A percentile compares a stretch with the other conserved stretches of the same genome.
Evolutionary conservation across 371 early-diverging fungal genomes (phyloP).

Genomic region (Synchytrium microbalum): DNA sequence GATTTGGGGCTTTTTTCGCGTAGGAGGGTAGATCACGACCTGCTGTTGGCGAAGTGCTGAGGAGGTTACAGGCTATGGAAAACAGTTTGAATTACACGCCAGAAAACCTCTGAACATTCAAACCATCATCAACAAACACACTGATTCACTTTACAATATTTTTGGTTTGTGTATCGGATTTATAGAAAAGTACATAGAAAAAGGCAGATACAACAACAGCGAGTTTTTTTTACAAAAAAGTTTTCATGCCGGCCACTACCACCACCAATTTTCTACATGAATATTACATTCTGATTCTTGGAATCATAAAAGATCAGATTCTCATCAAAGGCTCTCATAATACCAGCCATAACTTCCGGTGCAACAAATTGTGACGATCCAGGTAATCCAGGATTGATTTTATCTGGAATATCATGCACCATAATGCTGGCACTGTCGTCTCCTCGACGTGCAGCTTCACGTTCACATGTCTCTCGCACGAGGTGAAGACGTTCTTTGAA

Average conservation of each 20-base stretch:
- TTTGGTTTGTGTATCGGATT: neutral
- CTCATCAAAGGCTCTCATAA: slow-evolving; percentile 22
- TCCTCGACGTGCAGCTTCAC: slow-evolving; percentile 2
- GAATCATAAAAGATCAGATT: slow-evolving; percentile 29
- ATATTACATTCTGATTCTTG: slow-evolving; percentile 26
- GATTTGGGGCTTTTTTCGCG: too few relatives aligned
- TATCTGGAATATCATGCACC: slow-evolving; percentile 23
- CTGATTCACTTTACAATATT: neutral
- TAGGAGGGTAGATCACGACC: neutral
- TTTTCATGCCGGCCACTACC: neutral
- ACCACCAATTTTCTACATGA: slow-evolving; percentile 20
- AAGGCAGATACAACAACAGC: neutral
- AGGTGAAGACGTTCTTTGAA: slow-evolving; percentile 12
- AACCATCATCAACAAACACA: neutral
- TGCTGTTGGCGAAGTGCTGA: too few relatives aligned
- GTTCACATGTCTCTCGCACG: slow-evolving; percentile 13
- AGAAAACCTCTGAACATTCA: neutral
- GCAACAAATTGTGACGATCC: slow-evolving; percentile 24
- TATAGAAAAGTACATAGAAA: neutral
- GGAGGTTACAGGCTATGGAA: neutral
- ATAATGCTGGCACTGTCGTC: slow-evolving; percentile 13
- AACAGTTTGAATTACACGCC: neutral
- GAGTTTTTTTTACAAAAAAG: too few relatives aligned
- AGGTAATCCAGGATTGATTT: slow-evolving; percentile 27
- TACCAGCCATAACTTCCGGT: slow-evolving; percentile 21